Conservation (phyloP, 2,329 filamentous ascomycete species). For the Aspergillus udagawae region DNA sequence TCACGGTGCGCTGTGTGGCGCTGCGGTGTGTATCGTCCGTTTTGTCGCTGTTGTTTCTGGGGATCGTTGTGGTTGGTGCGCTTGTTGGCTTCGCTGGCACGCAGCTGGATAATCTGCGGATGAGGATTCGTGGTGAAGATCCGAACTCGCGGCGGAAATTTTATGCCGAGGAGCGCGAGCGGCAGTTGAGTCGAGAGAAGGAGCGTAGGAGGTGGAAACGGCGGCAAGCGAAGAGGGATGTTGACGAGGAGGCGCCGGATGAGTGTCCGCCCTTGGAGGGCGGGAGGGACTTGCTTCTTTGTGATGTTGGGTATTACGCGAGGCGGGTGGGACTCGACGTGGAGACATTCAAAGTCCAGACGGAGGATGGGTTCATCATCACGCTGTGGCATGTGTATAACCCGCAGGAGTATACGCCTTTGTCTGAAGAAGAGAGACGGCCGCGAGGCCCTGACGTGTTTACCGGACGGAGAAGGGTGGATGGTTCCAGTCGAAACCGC, state of each 20-base stretch:
- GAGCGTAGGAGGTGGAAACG: conserved; percentile 61
- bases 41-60: conserved; percentile 72
- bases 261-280: conserved; percentile 74
- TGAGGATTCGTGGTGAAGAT: conserved; percentile 56
- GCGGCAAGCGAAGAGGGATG: conserved; percentile 36
- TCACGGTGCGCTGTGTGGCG: conserved; percentile 60
- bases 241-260: conserved; percentile 35
- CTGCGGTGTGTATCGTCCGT: conserved; percentile 68
- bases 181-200: conserved; percentile 54
- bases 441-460: conserved; percentile 63
- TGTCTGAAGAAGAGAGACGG: conserved; percentile 42
- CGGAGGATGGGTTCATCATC: conserved; percentile 90
- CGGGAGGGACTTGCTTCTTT: conserved; percentile 71
- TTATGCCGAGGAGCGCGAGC: conserved; percentile 64
- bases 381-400: conserved; percentile 87
- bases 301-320: conserved; percentile 82
- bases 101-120: conserved; percentile 47
- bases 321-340: conserved; percentile 81
- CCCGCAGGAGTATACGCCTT: conserved; percentile 64
- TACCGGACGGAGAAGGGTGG: conserved; percentile 32
- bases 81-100: conserved; percentile 63
- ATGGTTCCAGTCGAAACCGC: conserved; percentile 17
- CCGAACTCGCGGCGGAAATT: conserved; percentile 63
- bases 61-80: conserved; percentile 70
- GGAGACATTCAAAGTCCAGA: conserved; percentile 79